Base-by-base conservation (phyloP, 805 yeast genomes). In the Lachancea waltii region DNA sequence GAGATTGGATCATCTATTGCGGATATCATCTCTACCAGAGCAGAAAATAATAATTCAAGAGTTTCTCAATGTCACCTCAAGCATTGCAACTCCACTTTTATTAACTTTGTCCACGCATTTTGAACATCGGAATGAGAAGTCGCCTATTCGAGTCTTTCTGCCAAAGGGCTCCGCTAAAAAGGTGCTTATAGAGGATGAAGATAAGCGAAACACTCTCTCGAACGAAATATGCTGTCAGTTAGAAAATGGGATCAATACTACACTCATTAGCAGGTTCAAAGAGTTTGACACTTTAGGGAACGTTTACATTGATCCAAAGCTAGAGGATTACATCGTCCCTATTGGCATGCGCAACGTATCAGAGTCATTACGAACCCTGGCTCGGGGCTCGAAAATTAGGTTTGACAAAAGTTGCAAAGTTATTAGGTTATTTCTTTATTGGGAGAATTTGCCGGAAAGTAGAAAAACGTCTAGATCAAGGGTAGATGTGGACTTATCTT, bases 1-100 rank as follows among this genome's bases (percentile, higher is more conserved):
- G 19, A 27, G 38, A 19, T 18, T 35, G 30, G 38, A 35, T 28
- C 38, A 35, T 15, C 11, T 35, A 26, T 15, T 35, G 25, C 38
- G 38, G 27, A 14, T 20, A 11, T 11, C 19, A 14, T 28, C 38
- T 9, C 5, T 10, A 10, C 7, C 26, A 26, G 33, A 26, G 27
- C 33, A 26, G 13, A 18, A 15, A 7, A 4, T 16, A 27, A 13
- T 35, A 4, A 18, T 35, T 7, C 4, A 11, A n/a, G 21, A 19
- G 11, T 35, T 35, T 19, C 22, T 27, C 22, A 28, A 27, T 10
- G 38, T 28, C 9, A 22, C 33, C 6, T 3, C 32, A 5, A 18
- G 18, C 11, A 28, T 35, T n/a, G 32, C 38, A n/a, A 35, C 38
- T 14, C 38, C 38, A 15, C 38, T 35, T 5, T 20, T 35, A 4